Evolutionary conservation across 2,329 filamentous ascomycete species (phyloP), one percentile per base, ranked within the genome.

Genomic region (Byssothecium circinans): DNA sequence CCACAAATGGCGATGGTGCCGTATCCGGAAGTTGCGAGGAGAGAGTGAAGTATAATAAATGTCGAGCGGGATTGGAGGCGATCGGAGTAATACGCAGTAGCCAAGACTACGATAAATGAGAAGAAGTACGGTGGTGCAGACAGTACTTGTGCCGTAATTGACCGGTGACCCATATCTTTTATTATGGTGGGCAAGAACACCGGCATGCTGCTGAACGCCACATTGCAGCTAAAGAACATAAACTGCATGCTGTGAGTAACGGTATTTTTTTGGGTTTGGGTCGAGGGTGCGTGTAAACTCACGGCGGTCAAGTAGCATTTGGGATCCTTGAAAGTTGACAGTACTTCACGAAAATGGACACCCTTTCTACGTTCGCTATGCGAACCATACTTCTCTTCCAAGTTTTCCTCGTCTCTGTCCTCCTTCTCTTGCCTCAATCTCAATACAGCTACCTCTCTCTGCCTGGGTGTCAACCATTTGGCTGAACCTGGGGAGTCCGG

Each of bases 151-250:
- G 89, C 82, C 2, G 81, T 74, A 2, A 87, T 72, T 1, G 80
- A 71, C 29, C 81, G 78, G 72, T 89, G 87, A 49, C 88, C 88
- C 89, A 95, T 84, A 50, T 86, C 81, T 50, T 78, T 76, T 38
- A 95, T 80, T 53, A 95, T 89, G 19, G 87, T 90, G 29, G 90
- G 90, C 2, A 95, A 79, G 67, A 95, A 95, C 40, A 94, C 88
- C 2, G 91, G 91, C 66, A 95, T 84, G 18, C 88, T 92, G 62
- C 85, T 85, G 75, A 95, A 96, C 11, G 90, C 87, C 67, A 95
- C 87, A 71, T 96, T 95, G 64, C 87, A 85, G 69, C 86, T 83
- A 75, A 95, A 91, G 77, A 95, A 89, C 82, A 95, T 95, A 58
- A 82, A 71, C 60, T 67, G 17, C 22, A 17, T 40, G 8, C 22